Conservation (phyloP, 177 flowering plant genomes). For the Vitis hybrid region DNA sequence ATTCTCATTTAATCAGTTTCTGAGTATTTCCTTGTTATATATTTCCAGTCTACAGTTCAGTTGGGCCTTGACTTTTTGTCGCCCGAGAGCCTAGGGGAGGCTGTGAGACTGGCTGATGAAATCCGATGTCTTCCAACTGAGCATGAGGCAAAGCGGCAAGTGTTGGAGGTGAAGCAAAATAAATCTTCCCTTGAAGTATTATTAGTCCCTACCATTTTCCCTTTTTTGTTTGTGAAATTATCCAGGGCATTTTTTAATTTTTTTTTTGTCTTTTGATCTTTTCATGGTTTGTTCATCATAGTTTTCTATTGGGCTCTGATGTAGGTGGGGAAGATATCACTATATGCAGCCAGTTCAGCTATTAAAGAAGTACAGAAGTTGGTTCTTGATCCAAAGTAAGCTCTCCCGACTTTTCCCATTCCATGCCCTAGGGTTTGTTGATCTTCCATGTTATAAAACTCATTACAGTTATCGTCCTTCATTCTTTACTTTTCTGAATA, state of each 20-base stretch:
- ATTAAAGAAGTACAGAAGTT: constrained; percentile 90
- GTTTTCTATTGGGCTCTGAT: constrained; percentile 16
- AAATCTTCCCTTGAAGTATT: constrained; percentile 7
- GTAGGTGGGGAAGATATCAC: constrained; percentile 91
- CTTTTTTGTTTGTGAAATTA: background rate
- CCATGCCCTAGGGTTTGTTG: background rate
- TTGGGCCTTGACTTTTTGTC: constrained; percentile 84
- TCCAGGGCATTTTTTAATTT: background rate
- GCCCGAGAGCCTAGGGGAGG: constrained; percentile 83
- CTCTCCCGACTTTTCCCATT: background rate
- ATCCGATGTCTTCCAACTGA: constrained; percentile 81
- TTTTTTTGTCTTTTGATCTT: background rate
- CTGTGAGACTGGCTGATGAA: constrained; percentile 70
- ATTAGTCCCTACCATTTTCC: constrained; percentile 3
- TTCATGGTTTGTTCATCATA: constrained; percentile 1
- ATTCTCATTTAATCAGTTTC: background rate
- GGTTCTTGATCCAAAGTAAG: constrained; percentile 92
- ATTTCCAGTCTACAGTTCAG: constrained; percentile 83
- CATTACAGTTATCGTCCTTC: background rate
- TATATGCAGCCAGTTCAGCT: constrained; percentile 94
- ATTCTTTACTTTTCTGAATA: background rate
- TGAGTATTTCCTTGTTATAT: background rate
- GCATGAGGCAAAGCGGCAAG: constrained; percentile 74
- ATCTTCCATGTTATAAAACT: background rate
- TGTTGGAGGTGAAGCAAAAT: constrained; percentile 65